Evolutionary conservation across 2,329 filamentous ascomycete genomes (phyloP), one percentile per base, ranked within the genome.

Genomic region (Lachnellula suecica): DNA sequence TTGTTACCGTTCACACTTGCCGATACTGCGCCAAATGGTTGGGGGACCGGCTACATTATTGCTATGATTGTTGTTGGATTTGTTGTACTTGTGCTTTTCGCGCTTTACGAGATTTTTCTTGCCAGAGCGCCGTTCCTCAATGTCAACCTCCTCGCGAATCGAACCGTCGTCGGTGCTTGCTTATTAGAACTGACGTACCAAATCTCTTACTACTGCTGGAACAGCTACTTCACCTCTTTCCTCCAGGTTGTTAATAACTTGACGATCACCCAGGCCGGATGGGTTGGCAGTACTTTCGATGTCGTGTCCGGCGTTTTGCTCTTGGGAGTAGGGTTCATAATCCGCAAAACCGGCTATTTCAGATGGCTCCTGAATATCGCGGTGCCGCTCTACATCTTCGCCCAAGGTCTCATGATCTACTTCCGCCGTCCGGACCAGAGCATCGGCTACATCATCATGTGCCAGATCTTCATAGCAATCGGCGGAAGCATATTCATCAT

Each of bases 1-100:
- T 72, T 91, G n/a, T 77, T 91, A 7, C 84, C 87, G 0, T 83
- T 91, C 66, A 84, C 75, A 15, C 74, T 91, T 19, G 72, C 71
- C 48, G 68, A 69, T 2, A 64, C 59, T 48, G 59, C 63, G 45
- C 25, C 42, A 2, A 53, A 64, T 20, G 59, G 59, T 2, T 66
- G 61, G 55, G 20, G 43, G 11, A 43, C 63, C 2, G 47, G 47
- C 1, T 58, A 60, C 48, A 44, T 72, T 70, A 9, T 81, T 75
- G 83, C 71, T 25, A 79, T 85, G 71, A 70, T 78, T 20, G 73
- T 83, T 2, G 62, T 87, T 22, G 87, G 87, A 0, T 68, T 78
- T 10, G 56, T 82, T 0, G 77, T 81, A 22, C 69, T 89, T 1
- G 63, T 82, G 9, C 59, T 70, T 4, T 83, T 87, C 53, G 78